Conservation (phyloP, 768 basidiomycete genomes). For the Harrya chromipes region DNA sequence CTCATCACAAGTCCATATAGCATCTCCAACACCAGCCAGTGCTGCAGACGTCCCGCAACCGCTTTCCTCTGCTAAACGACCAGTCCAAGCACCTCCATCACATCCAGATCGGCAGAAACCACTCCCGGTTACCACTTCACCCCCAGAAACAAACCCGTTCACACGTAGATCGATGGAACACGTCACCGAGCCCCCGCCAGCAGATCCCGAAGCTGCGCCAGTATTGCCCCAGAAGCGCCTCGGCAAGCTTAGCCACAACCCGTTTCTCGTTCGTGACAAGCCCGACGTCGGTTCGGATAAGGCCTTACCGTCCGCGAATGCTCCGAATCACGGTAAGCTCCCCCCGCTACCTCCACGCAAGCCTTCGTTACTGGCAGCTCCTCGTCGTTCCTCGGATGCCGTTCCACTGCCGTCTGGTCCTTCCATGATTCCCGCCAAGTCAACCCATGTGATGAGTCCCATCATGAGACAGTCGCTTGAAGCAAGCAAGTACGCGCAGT, state of each 20-base stretch:
- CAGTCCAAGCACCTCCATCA: constrained; percentile 23
- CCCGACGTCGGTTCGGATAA: constrained; percentile 12
- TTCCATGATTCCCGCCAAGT: constrained; percentile 24
- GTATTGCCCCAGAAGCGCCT: constrained; percentile 11
- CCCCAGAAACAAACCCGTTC: constrained; percentile 31
- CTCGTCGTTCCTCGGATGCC: constrained; percentile 22
- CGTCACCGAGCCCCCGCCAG: not conserved
- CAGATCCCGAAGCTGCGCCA: constrained; percentile 5
- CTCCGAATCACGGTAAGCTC: constrained; percentile 17
- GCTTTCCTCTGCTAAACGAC: constrained; percentile 23
- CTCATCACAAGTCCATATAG: constrained; percentile 17
- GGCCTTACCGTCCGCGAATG: not conserved
- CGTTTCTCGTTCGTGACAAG: constrained; percentile 28
- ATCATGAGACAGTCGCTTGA: constrained; percentile 74
- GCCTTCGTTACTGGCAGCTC: constrained; percentile 21
- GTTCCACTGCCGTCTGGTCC: constrained; percentile 5
- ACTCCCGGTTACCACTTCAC: constrained; percentile 17
- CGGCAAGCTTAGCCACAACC: constrained; percentile 29
- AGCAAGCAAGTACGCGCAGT: constrained; percentile 69
- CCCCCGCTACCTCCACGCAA: constrained; percentile 38
- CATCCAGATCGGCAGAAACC: constrained; percentile 28
- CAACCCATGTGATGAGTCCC: constrained; percentile 52
- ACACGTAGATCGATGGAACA: constrained; percentile 22
- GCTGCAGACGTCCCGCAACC: constrained; percentile 4
- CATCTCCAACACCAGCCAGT: constrained; percentile 14